Base-by-base conservation (phyloP, 2,329 filamentous ascomycete genomes). In the Phoma sp. region DNA sequence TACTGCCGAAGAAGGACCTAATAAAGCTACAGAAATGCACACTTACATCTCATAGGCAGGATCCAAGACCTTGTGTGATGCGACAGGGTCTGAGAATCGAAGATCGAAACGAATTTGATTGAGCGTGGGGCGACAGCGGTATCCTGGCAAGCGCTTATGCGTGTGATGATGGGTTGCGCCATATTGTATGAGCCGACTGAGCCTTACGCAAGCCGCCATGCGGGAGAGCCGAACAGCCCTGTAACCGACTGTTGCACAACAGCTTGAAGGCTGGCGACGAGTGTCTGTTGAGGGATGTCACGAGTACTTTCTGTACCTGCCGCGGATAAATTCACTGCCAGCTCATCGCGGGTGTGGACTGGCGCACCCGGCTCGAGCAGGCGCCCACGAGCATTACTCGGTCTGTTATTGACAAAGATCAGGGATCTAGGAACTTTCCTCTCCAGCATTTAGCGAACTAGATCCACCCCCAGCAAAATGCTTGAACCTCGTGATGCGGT, bases 101-200 rank as follows among this genome's bases (percentile, higher is more conserved):
- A 27, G 19, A 51, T 47, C 24, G 38, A 47, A 40, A 46, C 19
- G 27, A 22, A 43, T 50, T 19, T 51, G 45, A 51, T 51, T 51
- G 54, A 54, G 49, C 37, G 49, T 25, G 58, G 50, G 52, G 55
- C 50, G 51, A 24, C 31, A 50, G 29, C 45, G 24, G 35, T 25
- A 43, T 50, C 48, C 58, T n/a, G 29, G 54, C 50, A 50, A 61
- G 64, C 67, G 67, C 66, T 65, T 70, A 68, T 70, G 65, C 62
- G 63, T 61, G 67, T 63, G 64, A 68, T 68, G 57, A 43, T 60
- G 57, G 53, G 57, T 31, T 43, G 52, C 54, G 43, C 61, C 58
- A 52, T 57, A 58, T 51, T 55, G 58, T 54, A 37, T 43, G 43
- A 51, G 27, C 54, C 54, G 22, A 36, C 43, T 33, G 43, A 43